phyloP scores from a whole-genome alignment of 345 rosid genomes.

The Rhodomyrtus tomentosa region DNA sequence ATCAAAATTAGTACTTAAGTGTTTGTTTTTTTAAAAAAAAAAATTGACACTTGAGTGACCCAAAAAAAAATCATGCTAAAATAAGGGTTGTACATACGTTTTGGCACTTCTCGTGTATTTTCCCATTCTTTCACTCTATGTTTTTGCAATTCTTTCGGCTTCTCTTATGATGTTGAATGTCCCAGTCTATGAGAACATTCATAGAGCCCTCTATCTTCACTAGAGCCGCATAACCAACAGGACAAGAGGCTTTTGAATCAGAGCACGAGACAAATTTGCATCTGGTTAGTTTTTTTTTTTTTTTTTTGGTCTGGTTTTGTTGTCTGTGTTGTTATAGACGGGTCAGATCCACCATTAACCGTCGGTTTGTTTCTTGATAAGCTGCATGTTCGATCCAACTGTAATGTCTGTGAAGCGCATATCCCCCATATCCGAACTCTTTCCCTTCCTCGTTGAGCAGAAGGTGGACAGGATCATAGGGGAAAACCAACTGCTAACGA shows the following conservation, averaged over 20 bases:
- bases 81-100: no score
- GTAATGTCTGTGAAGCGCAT: not conserved
- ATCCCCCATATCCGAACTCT: no score
- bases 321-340: not conserved
- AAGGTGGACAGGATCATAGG: not conserved
- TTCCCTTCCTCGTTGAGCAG: not conserved
- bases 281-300: not conserved
- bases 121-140: no score
- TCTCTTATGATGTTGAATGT: not conserved
- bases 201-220: not conserved
- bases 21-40: no score
- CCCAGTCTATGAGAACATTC: not conserved
- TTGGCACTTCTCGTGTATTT: no score
- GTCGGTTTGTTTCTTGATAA: no score
- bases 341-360: not conserved
- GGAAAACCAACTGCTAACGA: not conserved
- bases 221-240: not conserved
- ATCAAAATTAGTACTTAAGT: no score
- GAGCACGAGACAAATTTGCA: not conserved
- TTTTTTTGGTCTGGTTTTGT: not conserved
- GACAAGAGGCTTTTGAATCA: not conserved
- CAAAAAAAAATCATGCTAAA: no score
- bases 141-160: not conserved
- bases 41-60: no score
- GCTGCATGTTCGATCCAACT: no score